Percentiles rank a stretch among this genome's conserved stretches.
phyloP scores from a whole-genome alignment of 805 yeast species.

The Lipomyces sp. region DNA sequence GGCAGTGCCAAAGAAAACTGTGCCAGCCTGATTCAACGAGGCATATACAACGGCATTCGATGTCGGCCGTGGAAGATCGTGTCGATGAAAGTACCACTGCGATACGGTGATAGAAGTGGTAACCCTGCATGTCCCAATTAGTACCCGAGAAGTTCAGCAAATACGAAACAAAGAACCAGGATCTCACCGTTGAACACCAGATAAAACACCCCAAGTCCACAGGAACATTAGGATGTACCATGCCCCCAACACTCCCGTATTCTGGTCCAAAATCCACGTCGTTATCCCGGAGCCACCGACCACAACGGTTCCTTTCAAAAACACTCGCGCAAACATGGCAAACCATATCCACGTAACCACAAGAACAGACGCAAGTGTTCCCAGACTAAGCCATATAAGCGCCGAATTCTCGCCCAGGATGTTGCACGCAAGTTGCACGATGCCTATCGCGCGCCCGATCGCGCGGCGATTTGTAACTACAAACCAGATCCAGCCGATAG shows the following conservation, averaged over 20 bases:
- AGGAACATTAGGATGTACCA: conserved; percentile 39
- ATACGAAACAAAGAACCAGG: background rate
- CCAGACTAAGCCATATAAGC: conserved; percentile 35
- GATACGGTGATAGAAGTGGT: conserved; percentile 39
- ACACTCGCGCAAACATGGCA: conserved; percentile 36
- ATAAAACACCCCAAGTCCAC: conserved; percentile 45
- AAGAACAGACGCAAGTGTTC: conserved; percentile 34
- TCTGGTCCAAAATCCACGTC: conserved; percentile 33
- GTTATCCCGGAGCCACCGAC: conserved; percentile 17
- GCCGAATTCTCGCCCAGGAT: conserved; percentile 37
- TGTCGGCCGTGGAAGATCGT: conserved; percentile 29
- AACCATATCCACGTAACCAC: conserved; percentile 40
- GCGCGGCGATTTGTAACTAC: conserved; percentile 33
- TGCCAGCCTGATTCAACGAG: conserved; percentile 33
- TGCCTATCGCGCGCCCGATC: conserved; percentile 37
- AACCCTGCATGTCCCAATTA: conserved; percentile 26
- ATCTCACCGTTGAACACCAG: conserved; percentile 36
- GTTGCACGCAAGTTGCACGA: conserved; percentile 39
- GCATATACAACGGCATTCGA: conserved; percentile 28
- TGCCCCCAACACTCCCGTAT: conserved; percentile 37
- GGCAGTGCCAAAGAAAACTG: conserved; percentile 40
- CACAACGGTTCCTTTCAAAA: conserved; percentile 31
- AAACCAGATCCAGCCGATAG: conserved; percentile 33
- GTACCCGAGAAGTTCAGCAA: background rate
- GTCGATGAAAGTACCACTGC: conserved; percentile 41